Percentiles rank a stretch among this genome's conserved stretches.
These are phyloP conservation scores for Grifola frondosa DNA, from an alignment of 1,284 basidiomycete genomes.

Conservation along the genomic window DNA sequence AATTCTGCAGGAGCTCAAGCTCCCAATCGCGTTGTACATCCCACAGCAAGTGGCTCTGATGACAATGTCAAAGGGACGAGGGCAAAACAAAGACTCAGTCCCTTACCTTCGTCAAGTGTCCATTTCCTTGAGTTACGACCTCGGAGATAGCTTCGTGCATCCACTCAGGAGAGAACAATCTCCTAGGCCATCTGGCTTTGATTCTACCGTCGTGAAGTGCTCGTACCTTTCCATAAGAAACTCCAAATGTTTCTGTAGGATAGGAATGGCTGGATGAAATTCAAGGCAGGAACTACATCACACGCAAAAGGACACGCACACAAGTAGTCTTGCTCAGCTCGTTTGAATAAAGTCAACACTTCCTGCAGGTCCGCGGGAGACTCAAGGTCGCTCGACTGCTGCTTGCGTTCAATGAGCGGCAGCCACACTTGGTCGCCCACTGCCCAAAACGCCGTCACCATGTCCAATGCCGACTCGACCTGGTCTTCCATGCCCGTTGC, in stretches of 20 bases:
- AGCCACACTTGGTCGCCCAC: slow-evolving; percentile 69
- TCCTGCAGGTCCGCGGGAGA: slow-evolving; percentile 52
- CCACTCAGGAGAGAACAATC: slow-evolving; percentile 61
- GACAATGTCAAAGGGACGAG: neutral
- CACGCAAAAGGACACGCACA: slow-evolving; percentile 52
- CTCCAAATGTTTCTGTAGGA: slow-evolving; percentile 69
- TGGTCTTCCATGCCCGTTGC: slow-evolving; percentile 59
- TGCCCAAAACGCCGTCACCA: slow-evolving; percentile 61
- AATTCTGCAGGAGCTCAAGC: slow-evolving; percentile 54
- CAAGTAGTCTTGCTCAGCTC: slow-evolving; percentile 78
- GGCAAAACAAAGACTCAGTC: neutral
- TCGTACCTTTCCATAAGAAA: slow-evolving; percentile 62
- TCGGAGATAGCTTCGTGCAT: slow-evolving; percentile 52
- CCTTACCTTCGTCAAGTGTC: slow-evolving; percentile 60
- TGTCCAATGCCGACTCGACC: slow-evolving; percentile 59
- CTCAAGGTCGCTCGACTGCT: slow-evolving; percentile 45
- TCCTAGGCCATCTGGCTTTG: slow-evolving; percentile 47
- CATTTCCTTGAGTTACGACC: slow-evolving; percentile 58
- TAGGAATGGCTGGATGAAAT: slow-evolving; percentile 57
- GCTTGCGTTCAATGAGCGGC: slow-evolving; percentile 56
- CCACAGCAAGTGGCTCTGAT: slow-evolving; percentile 73
- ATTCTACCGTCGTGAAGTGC: slow-evolving; percentile 43
- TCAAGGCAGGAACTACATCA: slow-evolving; percentile 19
- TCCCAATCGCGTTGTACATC: slow-evolving; percentile 76
- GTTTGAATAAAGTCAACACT: slow-evolving; percentile 61